A percentile compares a stretch with the other conserved stretches of the same genome.
Conservation (phyloP, 768 basidiomycete genomes). For the Boletus subparvulus region DNA sequence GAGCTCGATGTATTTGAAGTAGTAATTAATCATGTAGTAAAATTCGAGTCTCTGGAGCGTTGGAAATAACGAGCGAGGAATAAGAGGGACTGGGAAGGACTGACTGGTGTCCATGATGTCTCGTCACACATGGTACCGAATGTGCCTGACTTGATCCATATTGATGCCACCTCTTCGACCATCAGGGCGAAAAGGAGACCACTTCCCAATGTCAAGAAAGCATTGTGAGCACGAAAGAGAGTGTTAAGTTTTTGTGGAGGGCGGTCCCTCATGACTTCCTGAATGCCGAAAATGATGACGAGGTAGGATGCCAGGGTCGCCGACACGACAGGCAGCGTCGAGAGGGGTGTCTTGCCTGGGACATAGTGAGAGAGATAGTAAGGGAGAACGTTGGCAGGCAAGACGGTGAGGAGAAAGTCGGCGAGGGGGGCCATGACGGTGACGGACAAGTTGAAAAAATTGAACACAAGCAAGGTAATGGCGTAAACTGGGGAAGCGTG, state of each 20-base stretch:
- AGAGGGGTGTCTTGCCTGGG: constrained; percentile 56
- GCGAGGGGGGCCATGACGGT: constrained; percentile 69
- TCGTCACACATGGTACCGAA: constrained; percentile 78
- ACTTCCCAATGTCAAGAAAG: constrained; percentile 82
- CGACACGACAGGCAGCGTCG: constrained; percentile 63
- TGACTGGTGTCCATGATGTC: constrained; percentile 82
- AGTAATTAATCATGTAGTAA: constrained; percentile 99
- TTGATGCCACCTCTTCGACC: constrained; percentile 87
- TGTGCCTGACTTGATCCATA: constrained; percentile 66
- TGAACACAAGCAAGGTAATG: constrained; percentile 27
- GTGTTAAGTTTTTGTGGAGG: constrained; percentile 72
- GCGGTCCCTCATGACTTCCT: constrained; percentile 78
- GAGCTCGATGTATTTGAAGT: constrained; percentile 96
- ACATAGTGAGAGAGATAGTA: constrained; percentile 48
- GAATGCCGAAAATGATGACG: constrained; percentile 81
- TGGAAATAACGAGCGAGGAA: constrained; percentile 1
- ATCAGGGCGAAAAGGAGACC: constrained; percentile 83
- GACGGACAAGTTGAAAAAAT: constrained; percentile 25
- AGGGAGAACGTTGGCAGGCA: constrained; percentile 47
- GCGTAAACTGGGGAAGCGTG: constrained; percentile 28
- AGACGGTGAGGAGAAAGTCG: constrained; percentile 60
- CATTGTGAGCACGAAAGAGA: constrained; percentile 89
- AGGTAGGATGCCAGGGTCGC: constrained; percentile 78
- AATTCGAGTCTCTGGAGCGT: constrained; percentile 76
- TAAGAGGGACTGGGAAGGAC: constrained; percentile 31